Base-by-base conservation (phyloP, 257 asterid genomes). In the Lantana camara region DNA sequence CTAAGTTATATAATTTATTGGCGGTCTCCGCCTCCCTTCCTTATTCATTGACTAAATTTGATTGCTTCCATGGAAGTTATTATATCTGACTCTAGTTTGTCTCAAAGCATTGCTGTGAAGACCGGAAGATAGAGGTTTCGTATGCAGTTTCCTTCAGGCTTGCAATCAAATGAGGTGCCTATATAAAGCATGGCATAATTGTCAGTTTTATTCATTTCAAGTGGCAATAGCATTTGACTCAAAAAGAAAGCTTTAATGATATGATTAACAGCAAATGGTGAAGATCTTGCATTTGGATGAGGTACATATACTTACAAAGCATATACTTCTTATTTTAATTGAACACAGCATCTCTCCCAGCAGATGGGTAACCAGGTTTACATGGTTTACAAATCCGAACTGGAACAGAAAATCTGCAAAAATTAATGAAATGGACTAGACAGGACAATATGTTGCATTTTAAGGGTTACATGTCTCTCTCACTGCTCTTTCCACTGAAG, bases 401-500 rank as follows among this genome's bases (percentile, higher is more conserved):
- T 69, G 11, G 22, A 61, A 47, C 21, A 57, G 30, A 37, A n/a
- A 54, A 62, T 60, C 35, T 10, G 38, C 56, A 63, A 58, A 53
- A 37, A 56, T 54, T 54, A 21, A 64, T 24, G 32, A 54, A 58
- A 73, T 64, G 55, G 15, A 57, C 23, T 11, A 27, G 60, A 49
- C 63, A 67, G 70, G 17, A 54, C 48, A 60, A 27, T 30, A 58
- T 23, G 51, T 13, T 30, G 30, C 51, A 56, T 38, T 20, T 61
- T 54, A 52, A 50, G 35, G 64, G 46, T 70, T 56, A 47, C 44
- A 50, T 52, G 41, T 77, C 73, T 46, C 48, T 20, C 46, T 70
- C 77, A 38, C 3, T 56, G 65, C 55, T 71, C 76, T 73, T 82
- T 52, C 81, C 81, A 38, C 75, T 60, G 60, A 87, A 82, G 66